Percentiles rank a stretch among this genome's conserved stretches.
Conservation (phyloP, 352 stramenopile genomes). For the Thraustotheca clavata region DNA sequence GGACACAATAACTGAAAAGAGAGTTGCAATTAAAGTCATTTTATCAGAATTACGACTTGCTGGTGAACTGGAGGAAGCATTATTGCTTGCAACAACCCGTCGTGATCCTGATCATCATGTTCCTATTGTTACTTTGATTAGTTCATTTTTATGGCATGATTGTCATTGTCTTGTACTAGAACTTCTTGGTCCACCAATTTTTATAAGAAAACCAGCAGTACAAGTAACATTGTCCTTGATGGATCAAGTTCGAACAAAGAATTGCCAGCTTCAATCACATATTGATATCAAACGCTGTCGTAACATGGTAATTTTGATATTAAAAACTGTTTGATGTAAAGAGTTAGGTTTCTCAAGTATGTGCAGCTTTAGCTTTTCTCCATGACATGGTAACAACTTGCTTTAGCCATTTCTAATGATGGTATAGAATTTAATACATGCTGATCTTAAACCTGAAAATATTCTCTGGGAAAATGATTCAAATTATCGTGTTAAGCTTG, state of each 20-base stretch:
- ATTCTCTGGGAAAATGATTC: conserved; percentile 29
- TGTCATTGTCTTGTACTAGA: conserved; percentile 65
- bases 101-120: conserved; percentile 31
- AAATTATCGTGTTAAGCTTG: conserved; percentile 43
- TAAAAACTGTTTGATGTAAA: conserved; percentile 12
- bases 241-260: conserved; percentile 2
- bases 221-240: not conserved
- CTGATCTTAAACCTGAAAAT: conserved; percentile 74
- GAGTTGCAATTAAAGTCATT: conserved; percentile 63
- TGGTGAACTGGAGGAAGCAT: conserved; percentile 43
- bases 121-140: conserved; percentile 47
- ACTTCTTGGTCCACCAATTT: conserved; percentile 36
- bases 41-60: conserved; percentile 39
- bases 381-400: conserved; percentile 36
- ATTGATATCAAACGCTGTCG: conserved; percentile 35
- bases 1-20: conserved; percentile 31
- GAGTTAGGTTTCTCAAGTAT: conserved; percentile 57
- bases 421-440: conserved; percentile 47
- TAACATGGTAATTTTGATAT: not conserved
- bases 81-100: conserved; percentile 35
- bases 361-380: conserved; percentile 48
- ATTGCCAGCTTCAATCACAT: conserved; percentile 16
- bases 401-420: not conserved
- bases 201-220: not conserved
- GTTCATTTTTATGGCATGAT: conserved; percentile 43